Evolutionary conservation across 192 early-diverging fungal species (phyloP).

Genomic region (Rhizoclosmatium sp.): DNA sequence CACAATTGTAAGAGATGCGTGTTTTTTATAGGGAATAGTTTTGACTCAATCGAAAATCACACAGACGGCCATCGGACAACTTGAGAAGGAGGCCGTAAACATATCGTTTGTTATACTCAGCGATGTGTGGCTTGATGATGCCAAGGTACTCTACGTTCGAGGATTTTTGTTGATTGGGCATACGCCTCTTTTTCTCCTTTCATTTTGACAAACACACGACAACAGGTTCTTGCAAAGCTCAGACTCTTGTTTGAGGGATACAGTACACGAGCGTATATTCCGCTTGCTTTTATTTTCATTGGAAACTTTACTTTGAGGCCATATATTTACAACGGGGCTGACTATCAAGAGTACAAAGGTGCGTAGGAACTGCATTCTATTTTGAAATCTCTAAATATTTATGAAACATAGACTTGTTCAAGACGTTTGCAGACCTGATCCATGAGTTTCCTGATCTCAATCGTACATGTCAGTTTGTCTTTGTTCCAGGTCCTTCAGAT

Average conservation of each 20-base stretch:
- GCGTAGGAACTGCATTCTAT: neutral
- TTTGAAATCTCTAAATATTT: neutral
- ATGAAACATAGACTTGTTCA: conserved; percentile 47
- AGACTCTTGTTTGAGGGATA: conserved; percentile 79
- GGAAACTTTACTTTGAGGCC: conserved; percentile 87
- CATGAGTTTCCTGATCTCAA: conserved; percentile 69
- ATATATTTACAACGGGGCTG: conserved; percentile 68
- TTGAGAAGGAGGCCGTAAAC: conserved; percentile 55
- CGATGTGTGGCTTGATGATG: conserved; percentile 88
- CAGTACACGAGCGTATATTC: conserved; percentile 60
- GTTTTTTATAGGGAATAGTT: neutral
- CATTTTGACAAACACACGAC: neutral
- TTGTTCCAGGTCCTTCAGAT: conserved; percentile 90
- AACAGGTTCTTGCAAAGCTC: conserved; percentile 74
- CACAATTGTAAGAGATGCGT: conserved; percentile 50
- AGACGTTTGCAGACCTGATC: conserved; percentile 70
- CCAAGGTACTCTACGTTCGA: conserved; percentile 58
- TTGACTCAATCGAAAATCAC: neutral
- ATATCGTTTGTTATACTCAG: conserved; percentile 82
- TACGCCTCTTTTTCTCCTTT: neutral
- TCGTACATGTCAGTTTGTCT: conserved; percentile 75
- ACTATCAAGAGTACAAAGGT: conserved; percentile 71
- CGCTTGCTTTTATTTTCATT: conserved; percentile 85
- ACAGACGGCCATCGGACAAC: conserved; percentile 30
- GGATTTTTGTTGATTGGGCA: conserved; percentile 9